phyloP scores from a whole-genome alignment of 305 asterid genomes.

The Fraxinus baroniana region DNA sequence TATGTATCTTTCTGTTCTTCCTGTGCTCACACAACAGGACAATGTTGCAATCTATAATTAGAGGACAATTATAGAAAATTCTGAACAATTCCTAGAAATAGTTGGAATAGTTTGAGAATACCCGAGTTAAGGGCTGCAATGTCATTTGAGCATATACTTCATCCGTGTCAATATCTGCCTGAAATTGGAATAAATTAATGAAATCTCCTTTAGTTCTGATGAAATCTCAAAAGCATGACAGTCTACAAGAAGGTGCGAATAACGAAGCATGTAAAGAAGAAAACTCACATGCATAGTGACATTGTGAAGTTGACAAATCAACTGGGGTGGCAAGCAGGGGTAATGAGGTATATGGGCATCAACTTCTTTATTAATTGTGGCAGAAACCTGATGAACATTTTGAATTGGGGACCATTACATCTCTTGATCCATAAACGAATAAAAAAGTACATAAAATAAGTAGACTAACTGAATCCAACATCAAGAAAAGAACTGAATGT shows the following conservation, averaged over 20 bases:
- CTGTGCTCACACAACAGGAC: conserved; percentile 34
- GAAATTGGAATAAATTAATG: conserved; percentile 32
- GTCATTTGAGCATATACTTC: conserved; percentile 99
- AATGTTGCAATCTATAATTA: conserved; percentile 10
- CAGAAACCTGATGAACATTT: conserved; percentile 65
- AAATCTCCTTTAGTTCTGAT: conserved; percentile 1
- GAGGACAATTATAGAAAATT: not conserved
- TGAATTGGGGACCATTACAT: conserved; percentile 35
- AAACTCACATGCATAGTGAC: conserved; percentile 93
- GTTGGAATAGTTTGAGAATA: conserved; percentile 24
- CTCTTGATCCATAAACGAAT: not conserved
- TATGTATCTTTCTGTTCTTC: conserved; percentile 88
- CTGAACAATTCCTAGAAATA: not conserved
- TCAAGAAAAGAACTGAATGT: conserved; percentile 6
- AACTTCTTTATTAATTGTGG: conserved; percentile 85
- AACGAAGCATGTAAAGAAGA: conserved; percentile 22
- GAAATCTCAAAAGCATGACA: conserved; percentile 18
- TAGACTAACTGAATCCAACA: conserved; percentile 1
- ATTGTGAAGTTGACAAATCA: conserved; percentile 97
- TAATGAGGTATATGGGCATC: conserved; percentile 94
- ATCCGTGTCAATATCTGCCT: conserved; percentile 97
- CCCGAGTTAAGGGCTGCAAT: conserved; percentile 86
- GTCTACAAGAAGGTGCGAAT: conserved; percentile 13
- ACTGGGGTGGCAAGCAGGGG: conserved; percentile 83
- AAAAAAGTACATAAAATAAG: not conserved